phyloP scores from a whole-genome alignment of 2,329 filamentous ascomycete species.

The Cytospora schulzeri region DNA sequence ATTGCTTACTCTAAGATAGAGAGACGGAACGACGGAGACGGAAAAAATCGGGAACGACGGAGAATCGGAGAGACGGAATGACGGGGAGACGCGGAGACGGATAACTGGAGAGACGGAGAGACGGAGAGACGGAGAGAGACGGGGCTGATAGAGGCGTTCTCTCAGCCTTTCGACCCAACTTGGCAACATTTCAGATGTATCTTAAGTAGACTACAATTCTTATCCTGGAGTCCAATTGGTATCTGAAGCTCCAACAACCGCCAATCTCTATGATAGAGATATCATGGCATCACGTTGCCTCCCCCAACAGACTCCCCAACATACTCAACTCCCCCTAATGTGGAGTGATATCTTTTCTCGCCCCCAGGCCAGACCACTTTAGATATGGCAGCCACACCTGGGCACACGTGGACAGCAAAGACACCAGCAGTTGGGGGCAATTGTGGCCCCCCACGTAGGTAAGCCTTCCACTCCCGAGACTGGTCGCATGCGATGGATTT shows the following conservation, averaged over 20 bases:
- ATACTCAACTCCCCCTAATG: constrained; percentile 2
- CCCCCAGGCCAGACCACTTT: background rate
- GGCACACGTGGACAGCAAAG: too few relatives aligned
- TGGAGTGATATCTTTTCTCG: background rate
- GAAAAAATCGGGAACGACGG: too few relatives aligned
- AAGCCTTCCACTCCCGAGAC: constrained; percentile 8
- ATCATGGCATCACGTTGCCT: background rate
- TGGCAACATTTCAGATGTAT: too few relatives aligned
- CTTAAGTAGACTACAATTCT: background rate
- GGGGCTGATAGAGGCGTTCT: too few relatives aligned
- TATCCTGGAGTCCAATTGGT: background rate
- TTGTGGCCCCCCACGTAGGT: constrained; percentile 5
- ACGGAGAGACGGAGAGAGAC: too few relatives aligned
- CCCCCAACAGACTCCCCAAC: too few relatives aligned
- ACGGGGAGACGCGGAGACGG: too few relatives aligned
- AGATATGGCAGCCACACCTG: constrained; percentile 18
- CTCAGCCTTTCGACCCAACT: too few relatives aligned
- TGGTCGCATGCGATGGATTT: background rate
- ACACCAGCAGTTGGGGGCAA: constrained; percentile 13
- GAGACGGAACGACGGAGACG: too few relatives aligned
- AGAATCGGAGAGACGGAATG: too few relatives aligned
- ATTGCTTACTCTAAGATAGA: too few relatives aligned
- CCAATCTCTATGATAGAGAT: background rate
- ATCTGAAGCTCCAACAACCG: background rate
- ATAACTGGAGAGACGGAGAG: too few relatives aligned